Conservation (phyloP, 2,329 filamentous ascomycete genomes). For the Colletotrichum sp. region DNA sequence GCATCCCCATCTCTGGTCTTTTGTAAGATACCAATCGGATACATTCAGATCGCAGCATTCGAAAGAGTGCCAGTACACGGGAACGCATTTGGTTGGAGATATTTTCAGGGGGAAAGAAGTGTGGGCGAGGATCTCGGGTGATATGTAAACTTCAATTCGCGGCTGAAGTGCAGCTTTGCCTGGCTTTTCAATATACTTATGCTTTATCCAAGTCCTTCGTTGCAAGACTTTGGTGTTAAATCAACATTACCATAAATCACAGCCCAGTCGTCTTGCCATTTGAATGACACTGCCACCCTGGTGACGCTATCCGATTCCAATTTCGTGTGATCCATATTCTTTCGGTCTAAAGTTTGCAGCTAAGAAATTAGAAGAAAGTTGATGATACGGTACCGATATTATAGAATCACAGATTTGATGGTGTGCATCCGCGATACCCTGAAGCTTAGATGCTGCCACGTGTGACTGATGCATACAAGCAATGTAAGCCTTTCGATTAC, state of each 20-base stretch:
- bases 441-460: neutral
- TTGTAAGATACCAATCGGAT: neutral
- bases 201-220: neutral
- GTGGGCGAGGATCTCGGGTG: neutral
- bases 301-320: neutral
- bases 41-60: neutral
- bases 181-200: neutral
- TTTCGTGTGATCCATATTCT: neutral
- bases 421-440: fast-evolving
- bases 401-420: fast-evolving
- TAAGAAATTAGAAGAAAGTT: neutral
- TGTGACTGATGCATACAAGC: neutral
- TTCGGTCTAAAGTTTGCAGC: neutral
- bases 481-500: neutral
- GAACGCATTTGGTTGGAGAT: neutral
- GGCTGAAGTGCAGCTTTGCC: neutral
- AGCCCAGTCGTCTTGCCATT: neutral
- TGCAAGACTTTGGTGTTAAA: fast-evolving
- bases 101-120: fast-evolving
- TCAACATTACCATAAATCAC: neutral
- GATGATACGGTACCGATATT: fast-evolving
- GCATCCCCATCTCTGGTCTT: neutral
- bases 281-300: neutral
- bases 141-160: neutral
- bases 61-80: neutral